A percentile compares a stretch with the other conserved stretches of the same genome.
These are phyloP conservation scores for Cryptosporidium ryanae DNA, from an alignment of 169 alveolate species.

Conservation along the genomic window DNA sequence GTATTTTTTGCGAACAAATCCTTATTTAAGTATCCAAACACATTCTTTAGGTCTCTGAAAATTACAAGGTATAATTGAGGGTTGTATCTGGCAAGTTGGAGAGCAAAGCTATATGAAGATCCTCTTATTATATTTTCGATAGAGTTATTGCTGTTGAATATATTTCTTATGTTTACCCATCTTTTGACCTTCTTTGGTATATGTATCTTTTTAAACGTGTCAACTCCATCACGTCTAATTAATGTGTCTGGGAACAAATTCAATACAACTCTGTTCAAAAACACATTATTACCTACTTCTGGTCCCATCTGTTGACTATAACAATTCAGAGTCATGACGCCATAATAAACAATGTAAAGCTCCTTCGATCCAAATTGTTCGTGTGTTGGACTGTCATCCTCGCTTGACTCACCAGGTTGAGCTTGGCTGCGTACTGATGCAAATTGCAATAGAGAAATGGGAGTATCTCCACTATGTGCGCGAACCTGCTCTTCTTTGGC, in stretches of 20 bases:
- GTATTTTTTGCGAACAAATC: constrained; percentile 15
- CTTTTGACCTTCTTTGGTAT: constrained; percentile 36
- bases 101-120: constrained; percentile 42
- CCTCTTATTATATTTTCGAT: constrained; percentile 13
- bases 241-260: constrained; percentile 36
- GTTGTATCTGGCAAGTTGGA: constrained; percentile 34
- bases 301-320: background rate
- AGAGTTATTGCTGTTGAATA: constrained; percentile 1
- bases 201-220: background rate
- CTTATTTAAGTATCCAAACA: constrained; percentile 4
- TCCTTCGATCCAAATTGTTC: constrained; percentile 8
- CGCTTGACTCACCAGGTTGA: background rate
- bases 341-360: constrained; percentile 41
- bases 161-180: constrained; percentile 9
- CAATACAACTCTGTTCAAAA: background rate
- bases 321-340: constrained; percentile 41
- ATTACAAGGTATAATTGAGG: constrained; percentile 44
- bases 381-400: background rate
- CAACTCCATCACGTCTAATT: constrained; percentile 16
- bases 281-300: background rate
- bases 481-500: constrained; percentile 31
- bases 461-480: constrained; percentile 9
- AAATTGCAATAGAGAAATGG: constrained; percentile 20
- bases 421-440: background rate
- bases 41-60: constrained; percentile 43